phyloP scores from a whole-genome alignment of 169 alveolate genomes.

The Cyclospora cayetanensis region DNA sequence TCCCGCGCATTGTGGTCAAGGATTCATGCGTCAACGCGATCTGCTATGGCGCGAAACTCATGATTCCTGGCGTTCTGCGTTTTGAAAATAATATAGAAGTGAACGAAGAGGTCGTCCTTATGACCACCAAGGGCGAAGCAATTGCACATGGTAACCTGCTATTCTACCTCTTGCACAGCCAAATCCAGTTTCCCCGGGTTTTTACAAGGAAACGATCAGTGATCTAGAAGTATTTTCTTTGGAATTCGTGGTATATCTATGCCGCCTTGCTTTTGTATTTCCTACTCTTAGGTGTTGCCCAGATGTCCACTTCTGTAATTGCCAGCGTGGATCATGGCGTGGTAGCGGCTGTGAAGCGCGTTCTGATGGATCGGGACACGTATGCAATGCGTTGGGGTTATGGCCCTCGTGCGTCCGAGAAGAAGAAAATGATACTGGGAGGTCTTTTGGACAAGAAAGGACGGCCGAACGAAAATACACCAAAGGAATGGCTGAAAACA shows the following conservation, averaged over 20 bases:
- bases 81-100: slow-evolving; percentile 97
- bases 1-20: slow-evolving; percentile 98
- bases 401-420: slow-evolving; percentile 99
- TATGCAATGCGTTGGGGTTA: slow-evolving; percentile 99
- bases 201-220: no score
- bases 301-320: slow-evolving; percentile 99
- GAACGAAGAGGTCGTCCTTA: slow-evolving; percentile 96
- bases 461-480: slow-evolving; percentile 81
- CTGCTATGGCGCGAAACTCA: slow-evolving; percentile 99
- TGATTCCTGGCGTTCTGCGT: slow-evolving; percentile 98
- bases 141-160: slow-evolving; percentile 87
- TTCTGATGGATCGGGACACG: slow-evolving; percentile 99
- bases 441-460: slow-evolving; percentile 73
- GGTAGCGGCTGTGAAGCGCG: slow-evolving; percentile 98
- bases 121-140: slow-evolving; percentile 99
- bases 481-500: slow-evolving; percentile 67
- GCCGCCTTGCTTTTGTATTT: not conserved
- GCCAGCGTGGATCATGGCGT: slow-evolving; percentile 99
- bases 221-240: not conserved
- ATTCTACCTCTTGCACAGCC: not conserved
- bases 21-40: slow-evolving; percentile 99
- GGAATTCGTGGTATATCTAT: not conserved
- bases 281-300: slow-evolving; percentile 93
- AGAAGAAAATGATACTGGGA: slow-evolving; percentile 93
- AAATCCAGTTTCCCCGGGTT: not conserved